Evolutionary conservation across 164 flowering plant genomes (phyloP).

Genomic region (Buxus sempervirens): DNA sequence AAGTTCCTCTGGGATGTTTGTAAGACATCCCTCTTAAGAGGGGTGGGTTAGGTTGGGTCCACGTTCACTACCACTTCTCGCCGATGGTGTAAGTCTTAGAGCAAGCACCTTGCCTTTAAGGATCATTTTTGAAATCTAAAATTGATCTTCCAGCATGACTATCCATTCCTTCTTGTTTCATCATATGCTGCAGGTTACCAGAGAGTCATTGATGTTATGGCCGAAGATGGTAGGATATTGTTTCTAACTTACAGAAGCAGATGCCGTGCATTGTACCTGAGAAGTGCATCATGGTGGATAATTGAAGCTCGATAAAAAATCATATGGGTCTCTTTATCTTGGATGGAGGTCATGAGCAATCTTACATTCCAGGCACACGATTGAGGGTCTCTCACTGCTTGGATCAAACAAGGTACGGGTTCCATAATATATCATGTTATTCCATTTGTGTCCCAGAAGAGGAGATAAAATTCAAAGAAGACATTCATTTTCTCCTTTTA

Average conservation of each 20-base stretch:
- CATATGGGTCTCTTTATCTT: background rate
- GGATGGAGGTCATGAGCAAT: background rate
- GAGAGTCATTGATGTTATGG: conserved; percentile 59
- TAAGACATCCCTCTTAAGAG: too few relatives aligned
- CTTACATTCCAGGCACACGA: background rate
- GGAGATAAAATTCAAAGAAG: background rate
- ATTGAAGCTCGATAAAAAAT: background rate
- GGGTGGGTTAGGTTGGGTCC: too few relatives aligned
- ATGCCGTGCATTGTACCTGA: background rate
- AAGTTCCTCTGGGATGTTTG: too few relatives aligned
- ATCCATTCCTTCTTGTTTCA: conserved; percentile 7
- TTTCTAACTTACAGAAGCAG: background rate
- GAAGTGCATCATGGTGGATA: background rate
- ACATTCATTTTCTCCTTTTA: background rate
- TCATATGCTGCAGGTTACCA: conserved; percentile 58
- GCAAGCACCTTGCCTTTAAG: background rate
- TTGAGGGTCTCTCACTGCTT: background rate
- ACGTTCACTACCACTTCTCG: too few relatives aligned
- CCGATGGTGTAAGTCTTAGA: too few relatives aligned
- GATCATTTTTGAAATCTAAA: background rate
- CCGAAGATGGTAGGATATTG: background rate
- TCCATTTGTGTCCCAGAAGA: background rate
- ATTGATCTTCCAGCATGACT: background rate
- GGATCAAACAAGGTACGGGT: background rate
- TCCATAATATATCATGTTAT: background rate